Conservation (phyloP, 2,329 filamentous ascomycete genomes). For the Claviceps pazoutovae region DNA sequence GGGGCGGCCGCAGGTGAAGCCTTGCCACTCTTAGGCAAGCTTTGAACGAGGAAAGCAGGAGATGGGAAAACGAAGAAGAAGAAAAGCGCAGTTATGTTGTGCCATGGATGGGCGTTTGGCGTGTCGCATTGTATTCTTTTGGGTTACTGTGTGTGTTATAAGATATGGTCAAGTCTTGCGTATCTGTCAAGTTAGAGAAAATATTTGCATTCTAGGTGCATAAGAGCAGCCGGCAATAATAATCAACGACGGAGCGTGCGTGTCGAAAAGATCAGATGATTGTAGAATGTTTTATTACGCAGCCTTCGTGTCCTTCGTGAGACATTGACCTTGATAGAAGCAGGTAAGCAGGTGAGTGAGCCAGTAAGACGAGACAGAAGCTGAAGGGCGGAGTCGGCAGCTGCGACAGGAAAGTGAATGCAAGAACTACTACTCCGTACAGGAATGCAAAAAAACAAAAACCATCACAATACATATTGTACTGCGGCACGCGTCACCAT, state of each 20-base stretch:
- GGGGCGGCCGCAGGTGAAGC: conserved; percentile 8
- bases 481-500: no score
- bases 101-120: conserved; percentile 3
- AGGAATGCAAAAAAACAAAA: background rate
- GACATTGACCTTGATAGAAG: background rate
- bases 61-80: background rate
- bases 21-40: background rate
- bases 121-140: background rate
- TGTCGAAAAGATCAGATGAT: no score
- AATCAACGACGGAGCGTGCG: no score
- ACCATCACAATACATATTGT: no score
- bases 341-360: background rate
- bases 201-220: background rate
- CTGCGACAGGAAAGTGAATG: background rate
- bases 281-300: no score
- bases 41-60: background rate
- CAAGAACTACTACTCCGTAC: background rate
- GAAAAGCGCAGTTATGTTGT: background rate
- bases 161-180: background rate
- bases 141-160: background rate
- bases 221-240: background rate
- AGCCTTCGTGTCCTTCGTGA: no score
- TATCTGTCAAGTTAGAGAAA: background rate
- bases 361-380: background rate
- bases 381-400: background rate